These are phyloP conservation scores for Raddia guianensis DNA, from an alignment of 176 grass and related monocot species.

Conservation along the genomic window DNA sequence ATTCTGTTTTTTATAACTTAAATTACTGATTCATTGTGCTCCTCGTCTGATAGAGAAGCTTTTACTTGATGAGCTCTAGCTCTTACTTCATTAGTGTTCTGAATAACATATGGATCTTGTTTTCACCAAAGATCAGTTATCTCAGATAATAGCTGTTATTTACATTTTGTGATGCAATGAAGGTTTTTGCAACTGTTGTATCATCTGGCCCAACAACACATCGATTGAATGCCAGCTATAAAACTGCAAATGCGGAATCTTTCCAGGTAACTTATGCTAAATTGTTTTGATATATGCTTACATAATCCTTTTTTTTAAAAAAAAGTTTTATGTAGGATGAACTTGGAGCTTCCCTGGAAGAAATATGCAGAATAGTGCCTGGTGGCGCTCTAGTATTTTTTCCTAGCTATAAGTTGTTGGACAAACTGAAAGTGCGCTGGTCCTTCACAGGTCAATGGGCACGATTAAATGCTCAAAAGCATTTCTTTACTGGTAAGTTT, in stretches of 20 bases:
- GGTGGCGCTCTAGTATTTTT: constrained; percentile 93
- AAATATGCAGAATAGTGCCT: constrained; percentile 91
- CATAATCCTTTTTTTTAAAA: background rate
- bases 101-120: background rate
- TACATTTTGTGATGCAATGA: constrained; percentile 14
- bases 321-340: constrained; percentile 65
- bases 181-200: constrained; percentile 89
- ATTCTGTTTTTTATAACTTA: constrained; percentile 22
- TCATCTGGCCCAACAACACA: constrained; percentile 70
- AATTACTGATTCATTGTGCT: background rate
- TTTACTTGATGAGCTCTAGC: constrained; percentile 14
- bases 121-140: constrained; percentile 6
- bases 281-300: constrained; percentile 9
- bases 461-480: constrained; percentile 86
- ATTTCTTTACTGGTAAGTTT: constrained; percentile 80
- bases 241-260: constrained; percentile 64
- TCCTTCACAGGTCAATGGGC: constrained; percentile 86
- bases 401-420: constrained; percentile 94
- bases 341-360: constrained; percentile 88
- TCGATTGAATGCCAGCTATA: constrained; percentile 89
- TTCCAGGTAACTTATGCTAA: constrained; percentile 69
- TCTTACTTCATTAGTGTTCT: constrained; percentile 12
- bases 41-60: background rate
- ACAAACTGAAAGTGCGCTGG: constrained; percentile 80
- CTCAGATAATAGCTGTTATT: background rate